Percentiles rank a stretch among this genome's conserved stretches.
phyloP scores from a whole-genome alignment of 495 filamentous ascomycete genomes.

The Talaromyces thailandensis region DNA sequence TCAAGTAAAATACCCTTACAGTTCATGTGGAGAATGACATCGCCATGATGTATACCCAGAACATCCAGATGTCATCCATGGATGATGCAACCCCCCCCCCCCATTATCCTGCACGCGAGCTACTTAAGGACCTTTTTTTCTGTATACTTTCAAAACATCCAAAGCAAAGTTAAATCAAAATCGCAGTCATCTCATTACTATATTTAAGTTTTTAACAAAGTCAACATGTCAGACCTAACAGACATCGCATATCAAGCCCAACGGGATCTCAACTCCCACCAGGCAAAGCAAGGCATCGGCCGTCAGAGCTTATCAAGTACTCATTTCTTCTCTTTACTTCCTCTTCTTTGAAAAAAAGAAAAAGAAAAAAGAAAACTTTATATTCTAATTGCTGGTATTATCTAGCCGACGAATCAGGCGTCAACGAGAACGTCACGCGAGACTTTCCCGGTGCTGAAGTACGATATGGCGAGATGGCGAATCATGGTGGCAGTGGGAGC shows the following conservation, averaged over 20 bases:
- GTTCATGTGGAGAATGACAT: constrained; percentile 20
- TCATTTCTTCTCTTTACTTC: constrained; percentile 1
- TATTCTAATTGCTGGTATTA: neutral
- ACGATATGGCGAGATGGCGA: constrained; percentile 37
- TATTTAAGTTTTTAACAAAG: neutral
- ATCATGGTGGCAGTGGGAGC: constrained; percentile 40
- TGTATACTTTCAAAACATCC: neutral
- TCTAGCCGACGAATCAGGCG: constrained; percentile 42
- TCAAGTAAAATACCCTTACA: neutral
- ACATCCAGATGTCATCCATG: neutral
- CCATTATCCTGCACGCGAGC: neutral
- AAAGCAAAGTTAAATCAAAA: neutral
- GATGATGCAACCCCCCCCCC: constrained; percentile 23
- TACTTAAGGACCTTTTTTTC: neutral
- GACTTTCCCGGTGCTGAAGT: constrained; percentile 37
- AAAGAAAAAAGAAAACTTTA: no score
- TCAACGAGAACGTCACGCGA: constrained; percentile 35
- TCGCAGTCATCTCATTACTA: neutral
- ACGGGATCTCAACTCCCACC: constrained; percentile 44
- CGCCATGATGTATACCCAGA: constrained; percentile 25
- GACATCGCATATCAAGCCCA: constrained; percentile 34
- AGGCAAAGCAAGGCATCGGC: constrained; percentile 38
- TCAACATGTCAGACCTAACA: constrained; percentile 15
- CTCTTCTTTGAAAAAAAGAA: neutral
- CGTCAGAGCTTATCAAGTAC: constrained; percentile 40